phyloP scores from a whole-genome alignment of 495 filamentous ascomycete genomes.

The Oleoguttula mirabilis region DNA sequence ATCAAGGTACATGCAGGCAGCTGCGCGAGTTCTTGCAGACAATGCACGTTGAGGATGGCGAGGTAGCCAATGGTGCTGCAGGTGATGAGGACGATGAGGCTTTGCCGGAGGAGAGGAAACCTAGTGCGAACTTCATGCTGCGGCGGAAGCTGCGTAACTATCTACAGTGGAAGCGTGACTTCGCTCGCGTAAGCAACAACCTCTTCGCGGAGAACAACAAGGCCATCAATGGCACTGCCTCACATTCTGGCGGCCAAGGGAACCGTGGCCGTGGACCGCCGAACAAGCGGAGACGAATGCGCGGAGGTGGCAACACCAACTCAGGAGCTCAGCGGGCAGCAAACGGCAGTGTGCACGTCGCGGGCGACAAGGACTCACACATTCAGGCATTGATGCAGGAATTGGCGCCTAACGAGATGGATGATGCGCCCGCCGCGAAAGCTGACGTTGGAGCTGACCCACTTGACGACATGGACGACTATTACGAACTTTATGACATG shows the following conservation, averaged over 20 bases:
- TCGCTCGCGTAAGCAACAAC: slow-evolving; percentile 66
- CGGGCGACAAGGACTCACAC: slow-evolving; percentile 70
- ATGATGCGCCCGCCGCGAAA: slow-evolving; percentile 43
- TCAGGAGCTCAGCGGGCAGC: slow-evolving; percentile 43
- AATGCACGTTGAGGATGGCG: slow-evolving; percentile 42
- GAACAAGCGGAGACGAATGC: slow-evolving; percentile 80
- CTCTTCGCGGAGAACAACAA: slow-evolving; percentile 70
- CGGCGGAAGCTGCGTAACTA: slow-evolving; percentile 76
- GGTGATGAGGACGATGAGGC: slow-evolving; percentile 25
- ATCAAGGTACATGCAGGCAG: slow-evolving; percentile 76
- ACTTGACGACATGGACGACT: slow-evolving; percentile 71
- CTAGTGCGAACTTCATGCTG: slow-evolving; percentile 80
- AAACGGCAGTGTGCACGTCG: slow-evolving; percentile 57
- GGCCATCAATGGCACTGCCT: slow-evolving; percentile 51
- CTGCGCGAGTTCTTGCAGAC: slow-evolving; percentile 81
- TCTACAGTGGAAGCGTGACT: slow-evolving; percentile 81
- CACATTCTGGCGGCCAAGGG: slow-evolving; percentile 34
- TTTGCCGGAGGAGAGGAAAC: slow-evolving; percentile 31
- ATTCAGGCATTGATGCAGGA: slow-evolving; percentile 55
- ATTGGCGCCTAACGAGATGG: slow-evolving; percentile 53
- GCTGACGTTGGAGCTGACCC: slow-evolving; percentile 70
- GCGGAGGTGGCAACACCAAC: slow-evolving; percentile 58
- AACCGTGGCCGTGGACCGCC: slow-evolving; percentile 56
- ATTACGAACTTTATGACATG: slow-evolving; percentile 88
- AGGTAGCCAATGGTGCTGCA: slow-evolving; percentile 20